These are phyloP conservation scores for Coemansia sp. DNA, from an alignment of 192 early-diverging fungal genomes.

Conservation along the genomic window DNA sequence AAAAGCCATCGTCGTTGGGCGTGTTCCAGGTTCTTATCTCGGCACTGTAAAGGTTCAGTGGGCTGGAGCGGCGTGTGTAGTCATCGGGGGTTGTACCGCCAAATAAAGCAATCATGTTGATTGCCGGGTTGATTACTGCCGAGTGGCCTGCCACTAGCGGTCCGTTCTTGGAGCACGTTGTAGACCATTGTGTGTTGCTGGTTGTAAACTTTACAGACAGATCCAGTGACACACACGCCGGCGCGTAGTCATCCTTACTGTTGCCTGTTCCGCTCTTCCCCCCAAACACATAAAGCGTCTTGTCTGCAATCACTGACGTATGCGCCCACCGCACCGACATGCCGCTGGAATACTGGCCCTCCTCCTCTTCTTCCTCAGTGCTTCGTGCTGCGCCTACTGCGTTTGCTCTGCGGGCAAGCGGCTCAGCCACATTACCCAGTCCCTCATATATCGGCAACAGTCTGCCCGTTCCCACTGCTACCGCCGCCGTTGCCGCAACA, in stretches of 20 bases:
- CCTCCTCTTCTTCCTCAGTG: background rate
- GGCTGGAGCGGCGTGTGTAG: background rate
- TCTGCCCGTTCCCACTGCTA: background rate
- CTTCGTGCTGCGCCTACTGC: background rate
- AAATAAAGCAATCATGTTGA: slow-evolving; percentile 44
- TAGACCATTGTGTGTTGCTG: slow-evolving; percentile 20
- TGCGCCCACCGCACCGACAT: slow-evolving; percentile 32
- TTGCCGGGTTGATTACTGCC: slow-evolving; percentile 21
- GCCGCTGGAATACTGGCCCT: slow-evolving; percentile 14
- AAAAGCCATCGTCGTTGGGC: slow-evolving; percentile 13
- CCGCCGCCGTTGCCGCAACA: background rate
- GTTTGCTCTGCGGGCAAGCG: background rate
- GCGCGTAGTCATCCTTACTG: slow-evolving; percentile 22
- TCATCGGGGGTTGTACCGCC: slow-evolving; percentile 33
- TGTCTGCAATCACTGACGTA: slow-evolving; percentile 41
- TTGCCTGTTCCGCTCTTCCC: slow-evolving; percentile 26
- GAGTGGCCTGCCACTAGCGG: slow-evolving; percentile 39
- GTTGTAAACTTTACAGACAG: slow-evolving; percentile 25
- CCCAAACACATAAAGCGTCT: slow-evolving; percentile 46
- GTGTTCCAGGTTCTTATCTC: slow-evolving; percentile 44
- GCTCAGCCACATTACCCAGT: background rate
- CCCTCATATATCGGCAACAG: background rate
- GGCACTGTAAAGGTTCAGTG: slow-evolving; percentile 40
- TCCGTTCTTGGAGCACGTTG: slow-evolving; percentile 17
- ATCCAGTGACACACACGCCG: slow-evolving; percentile 31